These are phyloP conservation scores for Astrephomene gubernaculifera DNA, from an alignment of 139 green algal species.

Conservation along the genomic window DNA sequence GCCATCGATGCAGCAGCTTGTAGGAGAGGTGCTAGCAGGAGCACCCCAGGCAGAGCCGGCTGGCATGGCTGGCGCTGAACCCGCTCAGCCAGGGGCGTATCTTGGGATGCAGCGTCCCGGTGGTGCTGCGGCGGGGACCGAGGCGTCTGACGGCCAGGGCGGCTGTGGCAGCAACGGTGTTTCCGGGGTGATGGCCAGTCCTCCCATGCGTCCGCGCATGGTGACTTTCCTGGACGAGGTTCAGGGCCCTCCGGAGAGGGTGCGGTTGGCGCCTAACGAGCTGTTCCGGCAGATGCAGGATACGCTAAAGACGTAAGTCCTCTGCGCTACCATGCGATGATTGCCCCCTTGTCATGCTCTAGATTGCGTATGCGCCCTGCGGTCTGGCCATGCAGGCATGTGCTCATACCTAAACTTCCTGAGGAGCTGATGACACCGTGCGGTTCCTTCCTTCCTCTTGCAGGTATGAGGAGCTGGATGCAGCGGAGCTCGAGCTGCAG, in stretches of 20 bases:
- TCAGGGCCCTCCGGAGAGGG: neutral
- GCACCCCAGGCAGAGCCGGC: too few species aligned
- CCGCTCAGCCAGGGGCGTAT: too few species aligned
- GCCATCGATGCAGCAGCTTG: constrained; percentile 15
- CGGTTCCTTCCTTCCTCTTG: neutral
- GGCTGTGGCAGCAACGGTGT: neutral
- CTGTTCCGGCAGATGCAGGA: constrained; percentile 44
- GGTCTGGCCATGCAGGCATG: too few species aligned
- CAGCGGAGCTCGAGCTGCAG: constrained; percentile 44
- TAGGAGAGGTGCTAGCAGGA: too few species aligned
- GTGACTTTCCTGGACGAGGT: constrained; percentile 33
- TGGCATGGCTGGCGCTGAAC: too few species aligned
- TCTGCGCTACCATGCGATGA: neutral
- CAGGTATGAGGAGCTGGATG: constrained; percentile 53
- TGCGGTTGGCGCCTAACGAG: constrained; percentile 31
- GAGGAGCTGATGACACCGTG: neutral
- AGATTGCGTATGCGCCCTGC: too few species aligned
- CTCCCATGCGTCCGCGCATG: constrained; percentile 1
- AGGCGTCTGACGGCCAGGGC: neutral
- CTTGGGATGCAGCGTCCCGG: neutral
- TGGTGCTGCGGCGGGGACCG: neutral
- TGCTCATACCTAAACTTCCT: too few species aligned
- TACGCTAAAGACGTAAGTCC: constrained; percentile 29
- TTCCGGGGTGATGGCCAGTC: constrained; percentile 22
- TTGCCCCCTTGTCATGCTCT: neutral